Conservation (phyloP, 495 filamentous ascomycete genomes). For the Astrothelium macrocarpum region DNA sequence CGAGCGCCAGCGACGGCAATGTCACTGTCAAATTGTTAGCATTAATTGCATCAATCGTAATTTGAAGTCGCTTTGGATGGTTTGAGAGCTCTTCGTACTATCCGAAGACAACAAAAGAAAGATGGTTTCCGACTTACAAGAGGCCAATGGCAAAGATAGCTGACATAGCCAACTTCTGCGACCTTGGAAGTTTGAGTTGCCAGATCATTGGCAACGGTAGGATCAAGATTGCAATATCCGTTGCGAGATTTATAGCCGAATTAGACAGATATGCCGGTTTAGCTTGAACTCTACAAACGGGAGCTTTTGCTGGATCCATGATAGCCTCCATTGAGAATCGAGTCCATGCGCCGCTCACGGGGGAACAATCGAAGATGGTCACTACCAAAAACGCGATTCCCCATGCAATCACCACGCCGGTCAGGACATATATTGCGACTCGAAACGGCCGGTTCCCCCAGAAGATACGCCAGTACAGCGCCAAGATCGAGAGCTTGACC, state of each 20-base stretch:
- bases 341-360: background rate
- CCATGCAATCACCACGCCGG: conserved; percentile 4
- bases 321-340: background rate
- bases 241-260: conserved; percentile 7
- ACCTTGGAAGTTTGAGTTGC: conserved; percentile 5
- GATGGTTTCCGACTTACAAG: background rate
- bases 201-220: background rate
- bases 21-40: background rate
- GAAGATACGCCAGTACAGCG: conserved; percentile 8
- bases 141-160: conserved; percentile 8
- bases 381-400: background rate
- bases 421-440: background rate
- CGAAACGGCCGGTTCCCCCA: background rate
- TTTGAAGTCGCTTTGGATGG: background rate
- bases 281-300: background rate
- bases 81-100: background rate
- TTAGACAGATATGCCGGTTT: background rate
- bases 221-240: conserved; percentile 5
- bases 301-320: background rate
- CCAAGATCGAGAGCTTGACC: conserved; percentile 3
- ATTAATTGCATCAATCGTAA: background rate
- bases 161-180: conserved; percentile 7
- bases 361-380: conserved; percentile 5
- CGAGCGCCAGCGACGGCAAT: conserved; percentile 2
- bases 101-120: background rate